Percentiles rank a stretch among this genome's conserved stretches.
Conservation (phyloP, 2,329 filamentous ascomycete genomes). For the Fusarium sp. region DNA sequence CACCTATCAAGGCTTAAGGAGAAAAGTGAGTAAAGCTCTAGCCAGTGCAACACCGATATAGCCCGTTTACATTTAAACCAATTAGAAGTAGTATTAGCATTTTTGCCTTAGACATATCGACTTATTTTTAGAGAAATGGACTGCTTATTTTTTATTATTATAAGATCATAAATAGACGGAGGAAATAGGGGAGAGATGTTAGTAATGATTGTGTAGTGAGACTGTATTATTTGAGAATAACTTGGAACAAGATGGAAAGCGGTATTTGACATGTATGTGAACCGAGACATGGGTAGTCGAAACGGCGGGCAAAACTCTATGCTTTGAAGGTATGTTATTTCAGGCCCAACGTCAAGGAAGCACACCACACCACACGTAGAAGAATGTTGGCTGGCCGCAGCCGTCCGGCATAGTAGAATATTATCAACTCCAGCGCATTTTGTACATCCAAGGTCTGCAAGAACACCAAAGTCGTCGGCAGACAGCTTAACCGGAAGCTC, state of each 20-base stretch:
- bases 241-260: not conserved
- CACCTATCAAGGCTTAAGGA: too few species aligned
- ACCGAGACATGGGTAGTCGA: not conserved
- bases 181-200: not conserved
- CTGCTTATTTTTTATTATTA: not conserved
- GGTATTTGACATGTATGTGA: not conserved
- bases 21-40: too few species aligned
- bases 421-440: conserved; percentile 44
- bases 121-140: not conserved
- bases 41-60: too few species aligned
- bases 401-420: conserved; percentile 30
- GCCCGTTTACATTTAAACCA: too few species aligned
- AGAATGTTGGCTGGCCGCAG: conserved; percentile 29
- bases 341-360: conserved; percentile 9
- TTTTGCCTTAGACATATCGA: not conserved
- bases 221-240: not conserved
- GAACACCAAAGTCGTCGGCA: conserved; percentile 41
- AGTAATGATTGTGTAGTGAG: not conserved
- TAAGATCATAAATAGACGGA: not conserved
- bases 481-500: conserved; percentile 45
- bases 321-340: conserved; percentile 5
- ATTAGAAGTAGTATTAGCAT: not conserved
- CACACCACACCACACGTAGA: conserved; percentile 3
- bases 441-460: conserved; percentile 50
- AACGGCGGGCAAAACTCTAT: not conserved